Conservation (phyloP, 805 yeast genomes). For the Saccharomycopsis selenospora region DNA sequence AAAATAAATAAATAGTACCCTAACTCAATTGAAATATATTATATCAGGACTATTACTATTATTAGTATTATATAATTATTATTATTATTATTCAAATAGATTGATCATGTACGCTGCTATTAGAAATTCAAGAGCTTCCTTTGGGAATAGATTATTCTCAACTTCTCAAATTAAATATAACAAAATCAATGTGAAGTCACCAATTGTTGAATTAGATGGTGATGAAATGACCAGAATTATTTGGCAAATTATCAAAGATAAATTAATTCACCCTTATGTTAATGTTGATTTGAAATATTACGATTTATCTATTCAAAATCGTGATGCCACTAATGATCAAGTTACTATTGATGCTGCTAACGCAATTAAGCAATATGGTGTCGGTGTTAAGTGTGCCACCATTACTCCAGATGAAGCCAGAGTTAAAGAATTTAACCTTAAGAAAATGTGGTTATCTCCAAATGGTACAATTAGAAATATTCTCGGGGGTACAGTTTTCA, state of each 20-base stretch:
- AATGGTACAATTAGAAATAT: conserved; percentile 96
- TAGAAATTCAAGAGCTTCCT: no score
- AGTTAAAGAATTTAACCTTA: conserved; percentile 81
- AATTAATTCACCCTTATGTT: conserved; percentile 77
- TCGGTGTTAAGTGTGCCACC: conserved; percentile 96
- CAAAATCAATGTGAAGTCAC: conserved; percentile 75
- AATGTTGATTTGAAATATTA: conserved; percentile 86
- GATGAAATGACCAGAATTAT: conserved; percentile 97
- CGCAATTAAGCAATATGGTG: conserved; percentile 82
- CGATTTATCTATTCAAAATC: conserved; percentile 78
- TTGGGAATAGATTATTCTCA: background rate
- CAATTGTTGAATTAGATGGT: conserved; percentile 96
- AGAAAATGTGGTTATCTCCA: conserved; percentile 97
- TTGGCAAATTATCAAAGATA: conserved; percentile 85
- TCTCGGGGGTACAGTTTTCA: conserved; percentile 92
- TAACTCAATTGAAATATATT: no score
- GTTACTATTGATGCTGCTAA: conserved; percentile 86
- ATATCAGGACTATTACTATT: no score
- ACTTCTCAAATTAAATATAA: conserved; percentile 1
- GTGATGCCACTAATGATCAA: conserved; percentile 83
- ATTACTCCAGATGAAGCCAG: conserved; percentile 98
- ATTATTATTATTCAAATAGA: no score
- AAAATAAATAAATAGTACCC: no score
- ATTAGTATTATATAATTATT: no score
- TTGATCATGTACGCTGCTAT: no score